Base-by-base conservation (phyloP, 2,329 filamentous ascomycete species). In the Alternaria longipes region DNA sequence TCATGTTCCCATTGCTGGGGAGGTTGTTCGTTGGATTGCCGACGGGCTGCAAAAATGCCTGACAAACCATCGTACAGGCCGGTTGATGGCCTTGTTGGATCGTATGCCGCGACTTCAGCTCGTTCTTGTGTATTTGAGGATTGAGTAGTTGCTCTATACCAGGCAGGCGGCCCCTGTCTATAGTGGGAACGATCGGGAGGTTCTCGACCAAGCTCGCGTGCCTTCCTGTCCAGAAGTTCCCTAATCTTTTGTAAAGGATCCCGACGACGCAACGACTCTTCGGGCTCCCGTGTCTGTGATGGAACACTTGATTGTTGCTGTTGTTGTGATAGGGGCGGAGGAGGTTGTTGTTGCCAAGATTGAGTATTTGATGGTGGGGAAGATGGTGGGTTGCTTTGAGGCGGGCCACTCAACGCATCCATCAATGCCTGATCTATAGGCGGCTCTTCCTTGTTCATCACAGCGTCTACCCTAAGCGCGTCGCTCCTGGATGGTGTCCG, bases 191-290 rank as follows among this genome's bases (percentile, higher is more conserved):
- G 68, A 9, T 71, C 67, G 12, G 64, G 46, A n/a, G 56, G 56
- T n/a, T 59, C 56, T 45, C 68, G 56, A 18, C 70, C 68, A 47
- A 64, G 57, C 36, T 71, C 69, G 34, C 63, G 64, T 6, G 69
- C 67, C 53, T 73, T 76, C 18, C 65, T 67, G 24, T 71, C 72
- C 22, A 76, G 65, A 41, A 73, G 59, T 11, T 71, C 70, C 12
- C 71, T 56, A 7, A 74, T 71, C 55, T 67, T 71, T 40, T 68
- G 64, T 30, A 77, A 60, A 26, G 70, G 70, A 52, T 73, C 70
- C 36, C 66, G 60, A 26, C 72, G 63, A 3, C 68, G 71, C n/a
- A 73, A 59, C 1, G 65, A 62, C 53, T 74, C 71, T 24, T 74
- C 69, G 30, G 66, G 65, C 61, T 66, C 68, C 49, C 57, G 64